phyloP scores from a whole-genome alignment of 441 rosid genomes.

The Pelargonium australe region DNA sequence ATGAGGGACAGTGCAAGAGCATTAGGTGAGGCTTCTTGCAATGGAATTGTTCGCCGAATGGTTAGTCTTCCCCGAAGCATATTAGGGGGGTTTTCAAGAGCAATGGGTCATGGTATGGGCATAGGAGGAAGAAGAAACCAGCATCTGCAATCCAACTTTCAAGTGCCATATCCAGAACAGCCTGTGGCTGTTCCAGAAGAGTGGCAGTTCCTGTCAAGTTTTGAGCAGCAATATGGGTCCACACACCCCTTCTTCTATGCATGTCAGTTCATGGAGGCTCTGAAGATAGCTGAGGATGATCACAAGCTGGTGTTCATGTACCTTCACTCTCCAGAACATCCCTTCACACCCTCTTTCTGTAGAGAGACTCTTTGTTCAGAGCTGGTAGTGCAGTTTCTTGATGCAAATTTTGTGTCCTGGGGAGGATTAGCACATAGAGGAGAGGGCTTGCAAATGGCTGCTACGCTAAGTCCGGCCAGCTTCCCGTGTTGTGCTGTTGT shows the following conservation, averaged over 20 bases:
- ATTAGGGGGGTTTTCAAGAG: constrained; percentile 41
- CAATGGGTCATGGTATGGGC: constrained; percentile 28
- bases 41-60: constrained; percentile 42
- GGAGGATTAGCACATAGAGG: constrained; percentile 42
- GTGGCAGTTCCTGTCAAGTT: too few species aligned
- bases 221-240: too few species aligned
- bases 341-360: constrained; percentile 49
- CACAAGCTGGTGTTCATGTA: constrained; percentile 54
- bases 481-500: constrained; percentile 56
- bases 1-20: constrained; percentile 17
- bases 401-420: constrained; percentile 52
- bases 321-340: constrained; percentile 33
- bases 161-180: constrained; percentile 24
- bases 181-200: constrained; percentile 9
- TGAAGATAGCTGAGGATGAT: constrained; percentile 48
- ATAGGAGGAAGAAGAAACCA: constrained; percentile 37
- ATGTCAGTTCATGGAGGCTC: constrained; percentile 1
- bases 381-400: constrained; percentile 45
- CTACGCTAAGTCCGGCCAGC: constrained; percentile 31
- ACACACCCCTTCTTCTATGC: too few species aligned
- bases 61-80: constrained; percentile 46
- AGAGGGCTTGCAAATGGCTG: constrained; percentile 47
- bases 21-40: constrained; percentile 28
- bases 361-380: constrained; percentile 47
- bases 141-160: constrained; percentile 16